phyloP scores from a whole-genome alignment of 495 filamentous ascomycete genomes.

The Thermochaetoides thermophila region DNA sequence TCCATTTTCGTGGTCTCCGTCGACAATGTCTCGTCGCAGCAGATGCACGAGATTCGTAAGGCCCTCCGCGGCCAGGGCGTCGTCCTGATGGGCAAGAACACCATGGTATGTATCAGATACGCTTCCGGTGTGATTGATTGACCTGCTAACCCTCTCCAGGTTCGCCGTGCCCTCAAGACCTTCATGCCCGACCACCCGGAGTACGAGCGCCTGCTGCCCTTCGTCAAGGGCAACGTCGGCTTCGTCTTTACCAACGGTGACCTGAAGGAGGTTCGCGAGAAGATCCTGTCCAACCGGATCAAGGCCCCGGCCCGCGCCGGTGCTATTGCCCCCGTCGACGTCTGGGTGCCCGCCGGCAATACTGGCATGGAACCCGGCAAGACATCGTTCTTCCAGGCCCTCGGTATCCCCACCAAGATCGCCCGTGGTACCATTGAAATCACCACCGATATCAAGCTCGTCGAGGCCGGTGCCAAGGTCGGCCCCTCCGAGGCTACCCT shows the following conservation, averaged over 20 bases:
- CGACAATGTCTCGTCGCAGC: slow-evolving; percentile 96
- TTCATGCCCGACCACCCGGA: slow-evolving; percentile 84
- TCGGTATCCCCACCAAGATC: slow-evolving; percentile 99
- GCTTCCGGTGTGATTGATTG: neutral
- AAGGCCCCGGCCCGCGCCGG: slow-evolving; percentile 94
- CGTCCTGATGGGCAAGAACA: slow-evolving; percentile 99
- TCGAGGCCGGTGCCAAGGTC: slow-evolving; percentile 85
- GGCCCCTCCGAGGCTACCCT: slow-evolving; percentile 96
- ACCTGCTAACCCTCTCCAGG: slow-evolving; percentile 28
- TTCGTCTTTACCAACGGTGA: slow-evolving; percentile 99
- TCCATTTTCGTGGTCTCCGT: slow-evolving; percentile 94
- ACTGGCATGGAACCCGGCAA: slow-evolving; percentile 99
- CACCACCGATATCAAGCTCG: slow-evolving; percentile 91
- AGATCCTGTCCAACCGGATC: slow-evolving; percentile 92
- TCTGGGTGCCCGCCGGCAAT: slow-evolving; percentile 89
- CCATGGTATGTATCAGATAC: slow-evolving; percentile 51
- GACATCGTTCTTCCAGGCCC: slow-evolving; percentile 99
- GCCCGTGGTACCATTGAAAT: slow-evolving; percentile 99
- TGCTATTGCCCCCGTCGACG: slow-evolving; percentile 83
- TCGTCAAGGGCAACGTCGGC: slow-evolving; percentile 94
- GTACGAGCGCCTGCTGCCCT: slow-evolving; percentile 90
- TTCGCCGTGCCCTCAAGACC: slow-evolving; percentile 93
- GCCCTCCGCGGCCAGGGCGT: slow-evolving; percentile 76
- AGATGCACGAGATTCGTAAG: slow-evolving; percentile 99
- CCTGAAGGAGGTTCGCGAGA: slow-evolving; percentile 78